Percentiles rank a stretch among this genome's conserved stretches.
These are phyloP conservation scores for Gymnopilus dilepis DNA, from an alignment of 768 basidiomycete genomes.

Conservation along the genomic window DNA sequence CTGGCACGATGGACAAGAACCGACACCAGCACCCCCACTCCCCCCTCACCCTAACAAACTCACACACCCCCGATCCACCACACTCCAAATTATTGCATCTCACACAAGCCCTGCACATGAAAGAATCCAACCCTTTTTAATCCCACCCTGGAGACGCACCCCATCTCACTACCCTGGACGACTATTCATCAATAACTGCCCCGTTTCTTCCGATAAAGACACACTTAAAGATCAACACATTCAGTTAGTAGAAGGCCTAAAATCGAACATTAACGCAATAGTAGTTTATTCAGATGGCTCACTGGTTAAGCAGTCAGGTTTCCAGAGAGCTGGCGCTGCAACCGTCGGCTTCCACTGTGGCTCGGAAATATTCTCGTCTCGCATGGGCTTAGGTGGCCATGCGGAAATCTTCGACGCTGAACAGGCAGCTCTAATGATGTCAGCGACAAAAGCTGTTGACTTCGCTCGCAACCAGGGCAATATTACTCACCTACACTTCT, in stretches of 20 bases:
- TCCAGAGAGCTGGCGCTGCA: conserved; percentile 23
- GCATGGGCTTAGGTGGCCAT: conserved; percentile 28
- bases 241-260: neutral
- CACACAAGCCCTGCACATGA: conserved; percentile 22
- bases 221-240: conserved; percentile 12
- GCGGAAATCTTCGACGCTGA: conserved; percentile 36
- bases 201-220: conserved; percentile 1
- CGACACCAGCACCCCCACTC: conserved; percentile 25
- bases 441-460: conserved; percentile 15
- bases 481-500: conserved; percentile 19
- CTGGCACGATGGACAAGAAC: conserved; percentile 20
- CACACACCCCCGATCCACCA: conserved; percentile 13
- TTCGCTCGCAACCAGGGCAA: conserved; percentile 25
- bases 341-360: conserved; percentile 21
- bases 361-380: conserved; percentile 12
- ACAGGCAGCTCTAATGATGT: conserved; percentile 27
- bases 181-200: conserved; percentile 7
- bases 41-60: conserved; percentile 14
- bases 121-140: conserved; percentile 26
- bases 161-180: conserved; percentile 6
- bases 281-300: conserved; percentile 26
- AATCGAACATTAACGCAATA: neutral
- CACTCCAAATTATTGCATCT: conserved; percentile 18
- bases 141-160: conserved; percentile 26
- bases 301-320: conserved; percentile 13